These are phyloP conservation scores for Umbelopsis isabellina DNA, from an alignment of 192 early-diverging fungal genomes.

Conservation along the genomic window DNA sequence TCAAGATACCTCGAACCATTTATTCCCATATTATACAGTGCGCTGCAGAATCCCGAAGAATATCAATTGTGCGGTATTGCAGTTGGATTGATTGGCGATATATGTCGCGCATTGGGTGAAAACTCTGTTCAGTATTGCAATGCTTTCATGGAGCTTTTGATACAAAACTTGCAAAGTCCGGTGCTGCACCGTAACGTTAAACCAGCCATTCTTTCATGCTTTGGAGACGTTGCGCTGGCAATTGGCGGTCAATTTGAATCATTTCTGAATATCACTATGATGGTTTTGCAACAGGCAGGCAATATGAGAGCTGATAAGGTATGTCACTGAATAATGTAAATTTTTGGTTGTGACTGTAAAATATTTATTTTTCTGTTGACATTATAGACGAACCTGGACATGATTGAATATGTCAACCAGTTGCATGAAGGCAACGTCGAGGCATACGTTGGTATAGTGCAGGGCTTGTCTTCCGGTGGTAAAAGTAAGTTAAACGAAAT, in stretches of 20 bases:
- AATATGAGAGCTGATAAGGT: conserved; percentile 60
- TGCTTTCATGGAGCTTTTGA: conserved; percentile 84
- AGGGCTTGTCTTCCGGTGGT: conserved; percentile 82
- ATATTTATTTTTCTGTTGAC: conserved; percentile 23
- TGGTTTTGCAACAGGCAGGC: conserved; percentile 82
- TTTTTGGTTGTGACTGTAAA: not conserved
- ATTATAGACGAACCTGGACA: conserved; percentile 62
- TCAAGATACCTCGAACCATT: conserved; percentile 87
- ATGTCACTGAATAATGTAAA: not conserved
- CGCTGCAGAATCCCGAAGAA: conserved; percentile 90
- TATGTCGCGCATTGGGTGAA: conserved; percentile 85
- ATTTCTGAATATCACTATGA: conserved; percentile 84
- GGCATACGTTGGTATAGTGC: conserved; percentile 94
- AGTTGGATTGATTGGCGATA: conserved; percentile 96
- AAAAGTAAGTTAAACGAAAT: conserved; percentile 52
- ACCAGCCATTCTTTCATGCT: conserved; percentile 91
- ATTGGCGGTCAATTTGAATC: conserved; percentile 84
- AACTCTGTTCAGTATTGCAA: conserved; percentile 77
- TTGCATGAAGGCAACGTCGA: conserved; percentile 91
- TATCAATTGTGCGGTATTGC: conserved; percentile 92
- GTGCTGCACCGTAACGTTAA: conserved; percentile 85
- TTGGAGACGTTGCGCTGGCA: conserved; percentile 97
- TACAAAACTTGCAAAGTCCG: conserved; percentile 75
- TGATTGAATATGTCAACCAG: conserved; percentile 85
- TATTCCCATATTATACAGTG: conserved; percentile 79